Evolutionary conservation across 2,329 filamentous ascomycete species (phyloP), one percentile per base, ranked within the genome.

Genomic region (Acephala macrosclerotiorum): DNA sequence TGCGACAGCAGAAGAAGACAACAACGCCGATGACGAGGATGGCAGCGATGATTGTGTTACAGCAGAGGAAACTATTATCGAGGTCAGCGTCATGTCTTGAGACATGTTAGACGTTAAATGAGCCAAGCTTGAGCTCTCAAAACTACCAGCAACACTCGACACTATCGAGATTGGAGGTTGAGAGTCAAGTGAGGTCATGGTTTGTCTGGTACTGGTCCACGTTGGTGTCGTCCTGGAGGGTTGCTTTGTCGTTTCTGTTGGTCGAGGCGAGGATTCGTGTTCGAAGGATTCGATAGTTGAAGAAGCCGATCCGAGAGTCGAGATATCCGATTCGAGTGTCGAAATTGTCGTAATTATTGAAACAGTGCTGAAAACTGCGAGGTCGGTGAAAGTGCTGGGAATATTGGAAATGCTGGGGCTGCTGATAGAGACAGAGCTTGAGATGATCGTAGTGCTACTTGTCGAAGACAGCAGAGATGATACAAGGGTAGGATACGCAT

Each of bases 101-200:
- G 49, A 53, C 49, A 53, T 33, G 16, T 53, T 26, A 29, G 49
- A 53, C 49, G 26, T 53, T 25, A 33, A 33, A 53, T 26, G 49
- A 26, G 49, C 18, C 22, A 29, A 53, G 12, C 49, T 53, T 29
- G 49, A 53, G 49, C 49, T 53, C 49, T 53, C 49, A 33, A 3
- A 53, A 53, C 49, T 33, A 53, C 49, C 49, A n/a, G 25, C 49
- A 53, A 22, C 49, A 53, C 22, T 18, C 26, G 49, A 53, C 49
- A 53, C 49, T 53, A 33, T 53, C 49, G 16, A 53, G n/a, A 3
- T n/a, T 26, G 49, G 12, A 5, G 49, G 18, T 53, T 29, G 49
- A 53, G 49, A 53, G 22, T 53, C 25, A 18, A 29, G 14, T 6
- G 18, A 53, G 11, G 26, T 29, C 49, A 53, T 29, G 26, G 49